Percentiles rank a stretch among this genome's conserved stretches.
Conservation (phyloP, 2,329 filamentous ascomycete genomes). For the Fusarium pininemorale region DNA sequence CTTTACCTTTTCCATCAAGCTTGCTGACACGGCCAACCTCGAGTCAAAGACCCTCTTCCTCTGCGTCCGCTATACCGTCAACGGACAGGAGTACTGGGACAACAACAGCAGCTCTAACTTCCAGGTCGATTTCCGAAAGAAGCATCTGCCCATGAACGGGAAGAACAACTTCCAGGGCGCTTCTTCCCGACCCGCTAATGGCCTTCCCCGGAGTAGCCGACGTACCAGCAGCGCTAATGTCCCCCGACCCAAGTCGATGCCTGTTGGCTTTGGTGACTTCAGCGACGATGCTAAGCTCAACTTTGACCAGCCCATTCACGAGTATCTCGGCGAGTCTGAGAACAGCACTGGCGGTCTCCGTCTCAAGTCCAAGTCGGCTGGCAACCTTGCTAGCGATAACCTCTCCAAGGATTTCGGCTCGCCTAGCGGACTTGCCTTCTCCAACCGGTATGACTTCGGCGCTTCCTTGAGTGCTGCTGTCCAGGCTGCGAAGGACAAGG, state of each 20-base stretch:
- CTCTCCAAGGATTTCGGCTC: constrained; percentile 61
- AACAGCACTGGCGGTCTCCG: constrained; percentile 66
- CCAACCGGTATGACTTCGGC: constrained; percentile 94
- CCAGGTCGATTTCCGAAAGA: constrained; percentile 92
- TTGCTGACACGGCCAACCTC: constrained; percentile 89
- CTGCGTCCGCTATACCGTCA: constrained; percentile 87
- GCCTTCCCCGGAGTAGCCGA: constrained; percentile 74
- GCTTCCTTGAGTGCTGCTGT: constrained; percentile 89
- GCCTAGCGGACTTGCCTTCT: constrained; percentile 78
- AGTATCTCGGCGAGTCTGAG: constrained; percentile 71
- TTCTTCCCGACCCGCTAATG: constrained; percentile 59
- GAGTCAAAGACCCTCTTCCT: constrained; percentile 93
- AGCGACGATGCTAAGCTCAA: constrained; percentile 66
- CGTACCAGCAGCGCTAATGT: constrained; percentile 52
- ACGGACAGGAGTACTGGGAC: constrained; percentile 91
- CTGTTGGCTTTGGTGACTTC: constrained; percentile 76
- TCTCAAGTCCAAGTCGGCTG: constrained; percentile 74
- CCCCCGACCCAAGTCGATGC: constrained; percentile 64
- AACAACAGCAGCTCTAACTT: constrained; percentile 91
- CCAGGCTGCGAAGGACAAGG: constrained; percentile 75
- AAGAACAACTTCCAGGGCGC: constrained; percentile 64
- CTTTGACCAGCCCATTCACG: constrained; percentile 68
- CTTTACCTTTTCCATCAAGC: constrained; percentile 93
- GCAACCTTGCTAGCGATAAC: constrained; percentile 71
- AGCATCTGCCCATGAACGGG: constrained; percentile 69